phyloP scores from a whole-genome alignment of 2,329 filamentous ascomycete genomes.

The Pyrenophora teres region DNA sequence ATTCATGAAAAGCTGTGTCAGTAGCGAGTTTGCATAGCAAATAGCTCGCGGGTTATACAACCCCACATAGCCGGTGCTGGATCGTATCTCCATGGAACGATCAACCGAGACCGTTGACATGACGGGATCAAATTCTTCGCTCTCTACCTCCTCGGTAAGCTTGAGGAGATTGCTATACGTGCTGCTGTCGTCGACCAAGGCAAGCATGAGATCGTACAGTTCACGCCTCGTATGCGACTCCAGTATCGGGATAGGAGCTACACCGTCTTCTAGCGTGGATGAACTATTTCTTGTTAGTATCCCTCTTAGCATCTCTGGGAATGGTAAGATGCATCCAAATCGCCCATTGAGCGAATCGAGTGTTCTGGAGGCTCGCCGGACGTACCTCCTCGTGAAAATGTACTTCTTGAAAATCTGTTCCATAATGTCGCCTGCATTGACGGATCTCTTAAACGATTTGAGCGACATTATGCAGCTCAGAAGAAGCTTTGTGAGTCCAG shows the following conservation, averaged over 20 bases:
- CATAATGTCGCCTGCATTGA: slow-evolving; percentile 38
- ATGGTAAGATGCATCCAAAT: background rate
- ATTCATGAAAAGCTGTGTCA: slow-evolving; percentile 98
- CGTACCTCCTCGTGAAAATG: slow-evolving; percentile 38
- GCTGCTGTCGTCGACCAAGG: slow-evolving; percentile 38
- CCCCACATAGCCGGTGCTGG: slow-evolving; percentile 81
- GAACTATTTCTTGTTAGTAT: slow-evolving; percentile 8
- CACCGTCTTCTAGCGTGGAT: slow-evolving; percentile 17
- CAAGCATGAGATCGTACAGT: slow-evolving; percentile 45
- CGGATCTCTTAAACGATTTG: slow-evolving; percentile 48
- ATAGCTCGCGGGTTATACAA: slow-evolving; percentile 93
- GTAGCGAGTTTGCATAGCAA: slow-evolving; percentile 93
- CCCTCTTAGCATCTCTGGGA: background rate
- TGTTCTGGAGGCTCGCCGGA: background rate
- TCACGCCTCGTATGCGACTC: slow-evolving; percentile 43
- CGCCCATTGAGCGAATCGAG: background rate
- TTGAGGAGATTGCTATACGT: slow-evolving; percentile 38
- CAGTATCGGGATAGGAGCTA: slow-evolving; percentile 36
- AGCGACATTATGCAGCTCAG: slow-evolving; percentile 45
- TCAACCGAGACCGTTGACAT: slow-evolving; percentile 63
- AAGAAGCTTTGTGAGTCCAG: slow-evolving; percentile 50
- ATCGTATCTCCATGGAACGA: slow-evolving; percentile 69
- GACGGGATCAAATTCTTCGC: slow-evolving; percentile 57
- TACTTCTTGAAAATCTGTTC: slow-evolving; percentile 43
- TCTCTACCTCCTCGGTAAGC: slow-evolving; percentile 27